A percentile compares a stretch with the other conserved stretches of the same genome.
Conservation (phyloP, 2,329 filamentous ascomycete genomes). For the Epichloe coenophiala region DNA sequence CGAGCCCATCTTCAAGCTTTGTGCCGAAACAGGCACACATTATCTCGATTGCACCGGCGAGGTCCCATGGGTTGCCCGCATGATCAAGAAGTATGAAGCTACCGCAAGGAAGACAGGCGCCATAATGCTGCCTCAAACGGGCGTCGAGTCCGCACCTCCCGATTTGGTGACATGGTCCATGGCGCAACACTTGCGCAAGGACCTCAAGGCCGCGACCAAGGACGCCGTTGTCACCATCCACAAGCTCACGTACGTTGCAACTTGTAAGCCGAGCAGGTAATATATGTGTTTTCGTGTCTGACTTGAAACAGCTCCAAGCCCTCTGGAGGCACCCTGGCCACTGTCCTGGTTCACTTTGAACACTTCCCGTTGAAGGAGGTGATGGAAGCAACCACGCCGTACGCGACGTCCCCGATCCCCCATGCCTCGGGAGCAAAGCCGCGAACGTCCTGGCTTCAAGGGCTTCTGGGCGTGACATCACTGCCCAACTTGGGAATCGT, state of each 20-base stretch:
- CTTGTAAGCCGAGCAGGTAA: neutral
- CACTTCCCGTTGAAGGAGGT: conserved; percentile 36
- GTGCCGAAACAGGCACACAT: conserved; percentile 48
- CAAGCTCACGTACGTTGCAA: conserved; percentile 22
- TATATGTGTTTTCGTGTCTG: neutral
- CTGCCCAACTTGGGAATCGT: conserved; percentile 41
- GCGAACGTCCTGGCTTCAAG: conserved; percentile 24
- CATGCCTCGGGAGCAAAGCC: conserved; percentile 22
- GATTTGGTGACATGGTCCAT: conserved; percentile 45
- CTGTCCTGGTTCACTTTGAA: conserved; percentile 47
- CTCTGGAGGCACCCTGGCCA: conserved; percentile 57
- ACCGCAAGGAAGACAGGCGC: conserved; percentile 40
- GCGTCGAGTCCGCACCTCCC: conserved; percentile 47
- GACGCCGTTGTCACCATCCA: conserved; percentile 41
- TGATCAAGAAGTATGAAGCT: conserved; percentile 46
- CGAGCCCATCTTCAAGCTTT: conserved; percentile 46
- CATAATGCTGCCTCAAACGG: conserved; percentile 47
- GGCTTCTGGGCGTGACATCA: conserved; percentile 33
- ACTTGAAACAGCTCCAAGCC: conserved; percentile 20
- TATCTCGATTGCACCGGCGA: conserved; percentile 53
- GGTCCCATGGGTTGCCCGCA: conserved; percentile 40
- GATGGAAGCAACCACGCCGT: conserved; percentile 32
- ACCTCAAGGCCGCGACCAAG: conserved; percentile 33
- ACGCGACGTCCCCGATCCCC: conserved; percentile 42
- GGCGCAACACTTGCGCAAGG: conserved; percentile 34